phyloP scores from a whole-genome alignment of 2,329 filamentous ascomycete genomes.

The Colletotrichum liaoningense region DNA sequence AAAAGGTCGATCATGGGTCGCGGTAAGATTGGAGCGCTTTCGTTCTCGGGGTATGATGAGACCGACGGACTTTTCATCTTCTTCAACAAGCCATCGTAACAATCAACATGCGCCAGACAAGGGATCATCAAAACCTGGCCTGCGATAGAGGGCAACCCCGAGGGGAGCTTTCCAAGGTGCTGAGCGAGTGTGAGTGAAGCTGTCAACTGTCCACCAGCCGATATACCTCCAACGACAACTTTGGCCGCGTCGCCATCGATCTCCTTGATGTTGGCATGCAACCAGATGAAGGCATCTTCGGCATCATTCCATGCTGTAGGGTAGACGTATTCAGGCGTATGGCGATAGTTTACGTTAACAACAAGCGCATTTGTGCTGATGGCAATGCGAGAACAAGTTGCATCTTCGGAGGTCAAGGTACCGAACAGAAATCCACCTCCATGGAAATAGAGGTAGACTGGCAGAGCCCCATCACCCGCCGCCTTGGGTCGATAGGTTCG shows the following conservation, averaged over 20 bases:
- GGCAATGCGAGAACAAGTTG: conserved; percentile 52
- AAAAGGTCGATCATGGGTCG: conserved; percentile 48
- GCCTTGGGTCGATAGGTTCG: conserved; percentile 57
- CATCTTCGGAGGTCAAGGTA: conserved; percentile 63
- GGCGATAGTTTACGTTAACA: conserved; percentile 68
- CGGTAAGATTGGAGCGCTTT: conserved; percentile 61
- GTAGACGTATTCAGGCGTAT: conserved; percentile 65
- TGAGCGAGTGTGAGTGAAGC: conserved; percentile 54
- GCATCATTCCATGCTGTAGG: conserved; percentile 65
- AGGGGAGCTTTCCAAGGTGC: conserved; percentile 41
- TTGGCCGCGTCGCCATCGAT: conserved; percentile 51
- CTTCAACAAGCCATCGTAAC: conserved; percentile 44
- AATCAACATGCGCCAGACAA: conserved; percentile 48
- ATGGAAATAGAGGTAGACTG: conserved; percentile 64
- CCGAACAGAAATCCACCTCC: conserved; percentile 70
- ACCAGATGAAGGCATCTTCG: conserved; percentile 66
- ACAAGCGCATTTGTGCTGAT: conserved; percentile 54
- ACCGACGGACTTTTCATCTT: conserved; percentile 50
- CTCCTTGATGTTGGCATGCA: conserved; percentile 54
- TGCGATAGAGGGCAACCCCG: conserved; percentile 46
- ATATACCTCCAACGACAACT: conserved; percentile 60
- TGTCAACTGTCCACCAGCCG: conserved; percentile 57
- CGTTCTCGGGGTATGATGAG: conserved; percentile 58
- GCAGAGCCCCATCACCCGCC: conserved; percentile 50
- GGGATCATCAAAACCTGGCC: conserved; percentile 66